phyloP scores from a whole-genome alignment of 768 basidiomycete species.

The Mycena galericulata region DNA sequence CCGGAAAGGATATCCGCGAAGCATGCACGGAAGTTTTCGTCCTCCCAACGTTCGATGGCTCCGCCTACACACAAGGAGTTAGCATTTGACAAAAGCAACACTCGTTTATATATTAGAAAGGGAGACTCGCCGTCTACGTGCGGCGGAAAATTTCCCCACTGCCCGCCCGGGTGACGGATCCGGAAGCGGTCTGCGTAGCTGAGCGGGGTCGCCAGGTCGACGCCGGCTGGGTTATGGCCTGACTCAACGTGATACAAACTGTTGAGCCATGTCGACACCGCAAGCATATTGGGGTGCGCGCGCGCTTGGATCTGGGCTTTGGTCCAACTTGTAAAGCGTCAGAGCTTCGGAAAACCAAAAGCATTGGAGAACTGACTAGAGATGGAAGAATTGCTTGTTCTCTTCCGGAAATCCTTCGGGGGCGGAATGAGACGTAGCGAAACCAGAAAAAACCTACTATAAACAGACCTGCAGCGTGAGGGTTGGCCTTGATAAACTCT shows the following conservation, averaged over 20 bases:
- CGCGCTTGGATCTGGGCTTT: conserved; percentile 65
- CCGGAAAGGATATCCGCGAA: conserved; percentile 64
- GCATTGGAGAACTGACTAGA: conserved; percentile 56
- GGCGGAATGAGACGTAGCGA: background rate
- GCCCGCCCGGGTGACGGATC: conserved; percentile 67
- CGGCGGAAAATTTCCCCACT: conserved; percentile 55
- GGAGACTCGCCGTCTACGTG: conserved; percentile 40
- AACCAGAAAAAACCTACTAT: background rate
- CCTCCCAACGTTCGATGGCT: conserved; percentile 72
- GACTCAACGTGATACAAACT: conserved; percentile 56
- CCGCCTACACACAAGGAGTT: conserved; percentile 56
- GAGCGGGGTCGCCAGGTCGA: conserved; percentile 65
- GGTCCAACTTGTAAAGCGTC: conserved; percentile 40
- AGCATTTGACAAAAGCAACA: background rate
- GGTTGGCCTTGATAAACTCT: conserved; percentile 62
- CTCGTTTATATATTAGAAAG: rapidly evolving
- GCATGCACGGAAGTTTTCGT: conserved; percentile 58
- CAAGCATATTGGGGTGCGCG: conserved; percentile 65
- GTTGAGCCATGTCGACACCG: conserved; percentile 61
- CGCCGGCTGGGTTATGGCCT: conserved; percentile 50
- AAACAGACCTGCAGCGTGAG: conserved; percentile 54
- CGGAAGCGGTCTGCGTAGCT: conserved; percentile 72
- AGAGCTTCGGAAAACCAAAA: no score
- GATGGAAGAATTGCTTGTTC: conserved; percentile 71
- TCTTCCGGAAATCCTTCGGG: conserved; percentile 55